A percentile compares a stretch with the other conserved stretches of the same genome.
phyloP scores from a whole-genome alignment of 768 basidiomycete genomes.

The Exidia glandulosa region DNA sequence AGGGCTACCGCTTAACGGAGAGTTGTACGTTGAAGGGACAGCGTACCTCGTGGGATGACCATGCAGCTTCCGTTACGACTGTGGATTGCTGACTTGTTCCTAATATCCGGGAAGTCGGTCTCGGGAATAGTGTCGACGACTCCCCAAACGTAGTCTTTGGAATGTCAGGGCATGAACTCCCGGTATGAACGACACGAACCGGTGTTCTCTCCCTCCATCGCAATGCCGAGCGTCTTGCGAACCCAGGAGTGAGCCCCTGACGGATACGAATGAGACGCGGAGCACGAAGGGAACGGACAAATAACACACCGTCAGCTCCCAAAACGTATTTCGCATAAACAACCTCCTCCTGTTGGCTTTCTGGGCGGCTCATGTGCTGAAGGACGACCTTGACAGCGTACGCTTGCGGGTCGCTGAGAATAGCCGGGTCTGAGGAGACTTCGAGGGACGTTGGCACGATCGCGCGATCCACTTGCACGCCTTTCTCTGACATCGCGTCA shows the following conservation, averaged over 20 bases:
- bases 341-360: constrained; percentile 29
- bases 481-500: constrained; percentile 5
- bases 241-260: constrained; percentile 79
- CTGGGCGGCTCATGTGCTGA: background rate
- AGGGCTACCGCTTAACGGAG: background rate
- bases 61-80: constrained; percentile 58
- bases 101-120: constrained; percentile 72
- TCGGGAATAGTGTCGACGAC: constrained; percentile 61
- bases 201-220: constrained; percentile 67
- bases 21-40: background rate
- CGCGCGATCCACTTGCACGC: constrained; percentile 15
- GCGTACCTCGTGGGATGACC: constrained; percentile 49
- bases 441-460: constrained; percentile 15
- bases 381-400: constrained; percentile 13
- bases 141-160: constrained; percentile 64
- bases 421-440: constrained; percentile 12
- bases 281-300: background rate
- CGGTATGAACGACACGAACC: constrained; percentile 15
- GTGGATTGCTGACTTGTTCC: constrained; percentile 54
- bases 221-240: constrained; percentile 49
- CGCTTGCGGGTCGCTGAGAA: constrained; percentile 11
- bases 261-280: background rate
- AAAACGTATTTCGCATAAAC: constrained; percentile 66
- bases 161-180: background rate
- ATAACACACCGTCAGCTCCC: constrained; percentile 52